Base-by-base conservation (phyloP, 345 rosid species). In the Salix suchowensis region DNA sequence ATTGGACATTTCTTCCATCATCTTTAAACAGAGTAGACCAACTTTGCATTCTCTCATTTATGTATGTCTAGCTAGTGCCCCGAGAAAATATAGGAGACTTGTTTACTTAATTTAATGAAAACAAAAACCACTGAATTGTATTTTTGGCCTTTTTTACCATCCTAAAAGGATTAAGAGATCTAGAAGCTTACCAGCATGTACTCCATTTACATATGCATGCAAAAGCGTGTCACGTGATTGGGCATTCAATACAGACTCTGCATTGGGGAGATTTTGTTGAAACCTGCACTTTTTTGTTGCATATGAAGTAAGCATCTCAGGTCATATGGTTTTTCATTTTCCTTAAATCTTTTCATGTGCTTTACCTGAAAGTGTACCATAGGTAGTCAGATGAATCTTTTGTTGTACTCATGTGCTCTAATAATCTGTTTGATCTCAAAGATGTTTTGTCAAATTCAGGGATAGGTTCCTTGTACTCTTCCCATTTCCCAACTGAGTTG, bases 361-460 rank as follows among this genome's bases (percentile, higher is more conserved):
- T 73, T 80, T 85, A 91, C 94, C 91, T 84, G 79, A 80, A 84
- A 78, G 78, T 86, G 78, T 91, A 89, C 97, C 97, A 93, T 65
- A 93, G 91, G 67, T 93, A 93, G 80, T 93, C 96, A 48, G 96
- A 88, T 67, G 80, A 62, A 80, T 89, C 96, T 73, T 91, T 89
- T 67, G 93, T 93, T 30, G 85, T 83, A 28, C 80, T 86, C 88
- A 85, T 85, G 68, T 93, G 94, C 70, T 93, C 97, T 74, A 93
- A 84, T 39, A 93, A 78, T 21, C 54, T 78, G 50, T 83, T 87
- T 79, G 90, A 86, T 84, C 85, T 85, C 66, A 87, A 46, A 26
- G 86, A 69, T 39, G 89, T 88, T 26, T 80, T 74, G 58, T 78
- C 86, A 80, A 84, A 90, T 65, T 76, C 80, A 36, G 88, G 85